Evolutionary conservation across 2,329 filamentous ascomycete genomes (phyloP).

Genomic region (Xylaria polymorpha): DNA sequence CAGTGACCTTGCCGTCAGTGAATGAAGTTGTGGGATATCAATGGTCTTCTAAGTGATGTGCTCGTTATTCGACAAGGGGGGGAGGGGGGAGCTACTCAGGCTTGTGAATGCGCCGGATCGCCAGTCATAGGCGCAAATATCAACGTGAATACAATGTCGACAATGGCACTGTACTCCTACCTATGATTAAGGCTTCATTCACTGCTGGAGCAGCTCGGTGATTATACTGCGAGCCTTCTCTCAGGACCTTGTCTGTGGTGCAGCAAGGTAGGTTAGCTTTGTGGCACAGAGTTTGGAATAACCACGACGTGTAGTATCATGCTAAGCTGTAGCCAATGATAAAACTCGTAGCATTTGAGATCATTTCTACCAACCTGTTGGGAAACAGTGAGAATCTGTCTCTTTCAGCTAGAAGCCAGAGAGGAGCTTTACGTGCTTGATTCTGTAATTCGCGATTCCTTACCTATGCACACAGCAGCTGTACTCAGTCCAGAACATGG

Average conservation of each 20-base stretch:
- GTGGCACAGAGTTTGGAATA: not conserved
- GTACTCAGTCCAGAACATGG: not conserved
- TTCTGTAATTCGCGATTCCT: not conserved
- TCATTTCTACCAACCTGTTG: not conserved
- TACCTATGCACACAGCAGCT: not conserved
- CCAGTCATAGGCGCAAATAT: not conserved
- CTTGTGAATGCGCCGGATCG: not conserved
- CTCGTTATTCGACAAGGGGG: not conserved
- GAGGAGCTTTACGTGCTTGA: not conserved
- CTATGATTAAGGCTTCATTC: not conserved
- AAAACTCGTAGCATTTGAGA: not conserved
- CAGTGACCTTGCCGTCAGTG: not conserved
- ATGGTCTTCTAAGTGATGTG: not conserved
- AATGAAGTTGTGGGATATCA: not conserved
- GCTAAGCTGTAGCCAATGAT: not conserved
- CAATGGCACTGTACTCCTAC: not conserved
- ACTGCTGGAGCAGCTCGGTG: not conserved
- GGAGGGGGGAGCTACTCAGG: not conserved
- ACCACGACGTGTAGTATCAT: not conserved
- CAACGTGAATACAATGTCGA: not conserved
- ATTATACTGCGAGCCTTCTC: not conserved
- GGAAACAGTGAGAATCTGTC: not conserved
- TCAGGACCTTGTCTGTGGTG: not conserved
- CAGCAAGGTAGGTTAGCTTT: not conserved
- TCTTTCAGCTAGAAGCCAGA: too few relatives aligned